Evolutionary conservation across 2,329 filamentous ascomycete genomes (phyloP), one percentile per base, ranked within the genome.

Genomic region (Alternaria novae-zelandiae): DNA sequence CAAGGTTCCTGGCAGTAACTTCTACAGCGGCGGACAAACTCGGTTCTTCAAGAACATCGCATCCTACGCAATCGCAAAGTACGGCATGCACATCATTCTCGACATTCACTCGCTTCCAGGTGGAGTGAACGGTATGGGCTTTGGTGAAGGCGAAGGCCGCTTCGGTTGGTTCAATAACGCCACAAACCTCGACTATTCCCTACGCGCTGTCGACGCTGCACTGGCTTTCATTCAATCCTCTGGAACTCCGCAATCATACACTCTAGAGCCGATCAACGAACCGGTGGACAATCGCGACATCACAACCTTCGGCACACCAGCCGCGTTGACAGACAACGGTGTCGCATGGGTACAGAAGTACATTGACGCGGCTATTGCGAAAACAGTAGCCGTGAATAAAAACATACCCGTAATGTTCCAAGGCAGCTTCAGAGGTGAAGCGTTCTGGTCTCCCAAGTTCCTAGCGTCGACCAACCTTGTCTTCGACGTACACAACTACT

Each of bases 221-320:
- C 61, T 81, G 12, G 57, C 61, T n/a, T 82, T 75, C 59, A 76
- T 82, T 53, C 59, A 74, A 50, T 57, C 56, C 10, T 76, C 74
- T 6, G 73, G 72, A 12, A 68, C 59, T 17, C 68, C 70, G 6
- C 68, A 78, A 54, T 71, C 70, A 10, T 81, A 75, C 66, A 79
- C 78, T 15, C 63, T 82, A 44, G 72, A 70, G 4, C 78, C 79
- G 6, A 75, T 82, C 66, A 82, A 82, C 66, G 79, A 82, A 55
- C 68, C 78, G 0, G 72, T 66, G 28, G 80, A 81, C 68, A 79
- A 64, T 32, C 49, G 32, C 7, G 63, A 78, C 61, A 65, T 80
- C 32, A 60, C 68, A 8, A 71, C 61, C n/a, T 80, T 81, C 50
- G 78, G 71, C 23, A 74, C 73, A 3, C 65, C 75, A 4, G 72